Evolutionary conservation across 202 grass and related monocot genomes (phyloP).

Genomic region (Digitaria exilis): DNA sequence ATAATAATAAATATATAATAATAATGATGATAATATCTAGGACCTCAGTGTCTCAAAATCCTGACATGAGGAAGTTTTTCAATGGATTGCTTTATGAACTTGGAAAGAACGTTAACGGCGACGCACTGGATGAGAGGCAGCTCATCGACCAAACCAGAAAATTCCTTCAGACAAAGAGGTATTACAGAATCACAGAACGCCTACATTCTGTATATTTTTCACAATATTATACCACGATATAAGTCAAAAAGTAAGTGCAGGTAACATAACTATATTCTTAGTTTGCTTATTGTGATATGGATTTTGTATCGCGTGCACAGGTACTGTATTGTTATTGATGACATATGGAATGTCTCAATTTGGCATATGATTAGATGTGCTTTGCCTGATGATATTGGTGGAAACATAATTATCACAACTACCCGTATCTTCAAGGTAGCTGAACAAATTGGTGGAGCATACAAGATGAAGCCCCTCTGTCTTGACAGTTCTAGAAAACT

Average conservation of each 20-base stretch:
- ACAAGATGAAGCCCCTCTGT: background rate
- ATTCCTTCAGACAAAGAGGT: background rate
- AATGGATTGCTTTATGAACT: background rate
- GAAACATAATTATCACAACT: background rate
- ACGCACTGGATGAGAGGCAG: background rate
- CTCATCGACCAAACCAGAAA: background rate
- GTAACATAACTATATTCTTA: background rate
- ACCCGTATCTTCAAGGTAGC: background rate
- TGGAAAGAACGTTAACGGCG: background rate
- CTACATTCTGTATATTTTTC: background rate
- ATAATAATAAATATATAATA: too few species aligned
- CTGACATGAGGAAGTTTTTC: background rate
- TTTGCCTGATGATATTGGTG: background rate
- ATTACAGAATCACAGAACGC: background rate
- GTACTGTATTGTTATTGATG: conserved; percentile 4
- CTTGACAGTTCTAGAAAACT: background rate
- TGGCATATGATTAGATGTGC: conserved; percentile 8
- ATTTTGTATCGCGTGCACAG: background rate
- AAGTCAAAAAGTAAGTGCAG: background rate
- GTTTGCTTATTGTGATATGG: background rate
- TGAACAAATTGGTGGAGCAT: background rate
- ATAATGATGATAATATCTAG: too few species aligned
- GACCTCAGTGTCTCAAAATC: background rate
- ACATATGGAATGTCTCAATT: background rate
- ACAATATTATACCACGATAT: background rate